These are phyloP conservation scores for Venturia nashicola DNA, from an alignment of 2,329 filamentous ascomycete species.

Conservation along the genomic window DNA sequence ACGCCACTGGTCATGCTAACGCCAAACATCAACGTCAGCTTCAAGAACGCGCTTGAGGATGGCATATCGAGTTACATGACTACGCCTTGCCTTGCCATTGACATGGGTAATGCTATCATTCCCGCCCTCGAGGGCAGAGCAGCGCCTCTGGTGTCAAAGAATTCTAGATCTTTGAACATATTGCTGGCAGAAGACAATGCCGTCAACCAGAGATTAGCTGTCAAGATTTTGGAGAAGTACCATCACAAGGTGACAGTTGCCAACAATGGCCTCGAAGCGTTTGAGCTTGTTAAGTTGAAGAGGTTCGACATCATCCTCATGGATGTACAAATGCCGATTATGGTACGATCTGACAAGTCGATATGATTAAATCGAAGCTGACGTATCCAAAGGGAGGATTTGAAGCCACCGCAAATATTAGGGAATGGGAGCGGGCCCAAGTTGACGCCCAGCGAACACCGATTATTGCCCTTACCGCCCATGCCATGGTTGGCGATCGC, in stretches of 20 bases:
- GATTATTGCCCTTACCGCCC: conserved; percentile 91
- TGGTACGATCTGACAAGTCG: conserved; percentile 44
- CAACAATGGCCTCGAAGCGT: conserved; percentile 85
- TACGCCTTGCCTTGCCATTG: conserved; percentile 84
- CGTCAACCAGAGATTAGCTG: conserved; percentile 89
- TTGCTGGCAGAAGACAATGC: conserved; percentile 93
- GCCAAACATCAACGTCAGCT: conserved; percentile 75
- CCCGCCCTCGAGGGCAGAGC: conserved; percentile 88
- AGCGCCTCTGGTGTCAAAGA: conserved; percentile 81
- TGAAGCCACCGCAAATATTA: conserved; percentile 91
- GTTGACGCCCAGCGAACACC: conserved; percentile 66
- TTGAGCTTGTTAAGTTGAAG: conserved; percentile 83
- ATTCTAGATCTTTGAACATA: conserved; percentile 91
- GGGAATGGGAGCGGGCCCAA: conserved; percentile 80
- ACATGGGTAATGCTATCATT: conserved; percentile 91
- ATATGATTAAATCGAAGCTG: conserved; percentile 18
- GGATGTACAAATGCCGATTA: conserved; percentile 99
- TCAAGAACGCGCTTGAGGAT: conserved; percentile 87
- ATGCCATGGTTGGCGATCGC: conserved; percentile 96
- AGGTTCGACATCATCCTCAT: conserved; percentile 95
- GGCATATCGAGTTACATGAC: conserved; percentile 99
- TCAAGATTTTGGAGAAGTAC: conserved; percentile 96
- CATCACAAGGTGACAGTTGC: conserved; percentile 88
- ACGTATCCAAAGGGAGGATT: conserved; percentile 64
- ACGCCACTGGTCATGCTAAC: conserved; percentile 89